Evolutionary conservation across 1,139 yeast genomes (phyloP).

Genomic region (Kurtzmaniella natalensis): DNA sequence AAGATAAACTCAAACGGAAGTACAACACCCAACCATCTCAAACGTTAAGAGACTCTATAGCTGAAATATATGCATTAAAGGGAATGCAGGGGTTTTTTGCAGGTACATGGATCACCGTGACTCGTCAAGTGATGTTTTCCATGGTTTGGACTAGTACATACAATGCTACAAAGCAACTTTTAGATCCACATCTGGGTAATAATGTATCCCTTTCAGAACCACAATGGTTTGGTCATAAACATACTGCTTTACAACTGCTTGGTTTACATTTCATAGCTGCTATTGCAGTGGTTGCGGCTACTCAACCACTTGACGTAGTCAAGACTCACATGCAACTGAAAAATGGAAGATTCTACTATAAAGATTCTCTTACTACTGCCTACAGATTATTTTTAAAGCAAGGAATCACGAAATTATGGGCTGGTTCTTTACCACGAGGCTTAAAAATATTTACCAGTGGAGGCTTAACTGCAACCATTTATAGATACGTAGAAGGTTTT

Average conservation of each 20-base stretch:
- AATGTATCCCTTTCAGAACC: conserved; percentile 20
- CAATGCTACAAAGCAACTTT: conserved; percentile 66
- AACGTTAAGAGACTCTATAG: conserved; percentile 48
- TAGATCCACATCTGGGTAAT: conserved; percentile 48
- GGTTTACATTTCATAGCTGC: conserved; percentile 56
- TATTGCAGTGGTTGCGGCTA: conserved; percentile 64
- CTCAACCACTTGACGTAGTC: conserved; percentile 90
- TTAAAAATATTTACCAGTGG: conserved; percentile 77
- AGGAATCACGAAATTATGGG: conserved; percentile 62
- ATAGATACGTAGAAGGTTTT: conserved; percentile 53
- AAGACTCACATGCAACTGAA: conserved; percentile 87
- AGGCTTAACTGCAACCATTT: conserved; percentile 69
- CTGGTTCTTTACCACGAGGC: conserved; percentile 78
- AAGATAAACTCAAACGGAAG: conserved; percentile 27
- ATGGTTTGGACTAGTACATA: conserved; percentile 83
- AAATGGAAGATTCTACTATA: conserved; percentile 57
- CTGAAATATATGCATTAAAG: conserved; percentile 68
- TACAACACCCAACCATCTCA: conserved; percentile 54
- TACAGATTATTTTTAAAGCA: conserved; percentile 67
- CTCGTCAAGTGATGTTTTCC: conserved; percentile 75
- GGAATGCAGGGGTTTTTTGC: conserved; percentile 78
- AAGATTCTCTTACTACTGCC: conserved; percentile 69
- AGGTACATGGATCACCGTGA: conserved; percentile 75
- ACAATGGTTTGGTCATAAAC: conserved; percentile 48
- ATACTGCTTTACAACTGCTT: conserved; percentile 37